Conservation (phyloP, 2,329 filamentous ascomycete species). For the Aspergillus jensenii region DNA sequence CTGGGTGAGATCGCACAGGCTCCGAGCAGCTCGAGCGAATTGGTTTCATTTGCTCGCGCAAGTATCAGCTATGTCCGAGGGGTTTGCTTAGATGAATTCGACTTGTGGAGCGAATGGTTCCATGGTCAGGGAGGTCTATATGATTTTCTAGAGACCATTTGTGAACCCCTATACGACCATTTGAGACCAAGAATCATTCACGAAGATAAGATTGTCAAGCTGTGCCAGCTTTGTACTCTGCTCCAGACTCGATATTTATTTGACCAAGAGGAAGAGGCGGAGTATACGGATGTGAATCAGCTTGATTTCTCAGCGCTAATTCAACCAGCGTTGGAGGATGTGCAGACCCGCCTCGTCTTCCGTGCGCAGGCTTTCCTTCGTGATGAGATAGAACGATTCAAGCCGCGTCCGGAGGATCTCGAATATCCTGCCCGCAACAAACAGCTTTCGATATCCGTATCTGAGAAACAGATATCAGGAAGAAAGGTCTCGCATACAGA, state of each 20-base stretch:
- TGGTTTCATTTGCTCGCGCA: slow-evolving; percentile 64
- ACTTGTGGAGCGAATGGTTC: slow-evolving; percentile 67
- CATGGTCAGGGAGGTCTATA: slow-evolving; percentile 62
- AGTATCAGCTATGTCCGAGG: slow-evolving; percentile 66
- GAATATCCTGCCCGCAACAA: slow-evolving; percentile 60
- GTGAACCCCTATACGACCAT: slow-evolving; percentile 67
- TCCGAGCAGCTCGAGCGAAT: slow-evolving; percentile 60
- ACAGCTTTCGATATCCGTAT: slow-evolving; percentile 42
- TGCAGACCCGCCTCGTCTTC: slow-evolving; percentile 66
- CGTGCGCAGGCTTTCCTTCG: slow-evolving; percentile 62
- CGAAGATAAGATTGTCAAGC: slow-evolving; percentile 64
- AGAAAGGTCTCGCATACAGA: slow-evolving; percentile 47
- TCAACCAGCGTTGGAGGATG: slow-evolving; percentile 65
- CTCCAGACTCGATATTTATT: slow-evolving; percentile 66
- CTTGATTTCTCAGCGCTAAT: slow-evolving; percentile 64
- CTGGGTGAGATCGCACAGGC: slow-evolving; percentile 55
- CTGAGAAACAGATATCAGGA: slow-evolving; percentile 53
- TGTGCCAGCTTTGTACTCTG: slow-evolving; percentile 66
- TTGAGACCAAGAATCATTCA: slow-evolving; percentile 65
- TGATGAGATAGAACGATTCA: slow-evolving; percentile 66
- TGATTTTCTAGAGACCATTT: slow-evolving; percentile 66
- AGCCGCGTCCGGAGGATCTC: slow-evolving; percentile 63
- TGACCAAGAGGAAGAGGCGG: slow-evolving; percentile 55
- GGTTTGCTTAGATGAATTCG: slow-evolving; percentile 66
- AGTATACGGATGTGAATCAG: slow-evolving; percentile 51